Conservation (phyloP, 805 yeast genomes). For the Schwanniomyces sp. region DNA sequence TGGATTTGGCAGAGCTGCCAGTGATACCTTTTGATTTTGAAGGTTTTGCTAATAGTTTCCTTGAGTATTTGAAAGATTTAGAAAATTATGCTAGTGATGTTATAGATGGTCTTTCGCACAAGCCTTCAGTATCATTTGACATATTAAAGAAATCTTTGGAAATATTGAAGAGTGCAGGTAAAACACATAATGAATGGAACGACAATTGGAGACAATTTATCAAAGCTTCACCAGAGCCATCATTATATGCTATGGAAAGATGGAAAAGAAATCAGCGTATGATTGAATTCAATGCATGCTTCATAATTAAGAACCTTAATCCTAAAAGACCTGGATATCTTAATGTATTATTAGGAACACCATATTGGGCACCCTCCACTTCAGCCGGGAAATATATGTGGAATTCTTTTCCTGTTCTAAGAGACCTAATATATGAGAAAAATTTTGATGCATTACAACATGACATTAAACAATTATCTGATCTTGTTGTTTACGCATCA, state of each 20-base stretch:
- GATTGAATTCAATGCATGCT: conserved; percentile 51
- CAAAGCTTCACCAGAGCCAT: conserved; percentile 56
- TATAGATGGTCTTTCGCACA: conserved; percentile 12
- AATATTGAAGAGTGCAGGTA: conserved; percentile 35
- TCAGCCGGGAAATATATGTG: conserved; percentile 40
- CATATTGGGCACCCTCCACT: conserved; percentile 52
- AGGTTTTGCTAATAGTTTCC: conserved; percentile 45
- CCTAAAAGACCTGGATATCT: conserved; percentile 61
- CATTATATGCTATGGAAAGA: conserved; percentile 66
- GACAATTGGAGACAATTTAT: conserved; percentile 60
- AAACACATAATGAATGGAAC: conserved; percentile 51
- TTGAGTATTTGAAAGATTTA: conserved; percentile 47
- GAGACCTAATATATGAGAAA: conserved; percentile 59
- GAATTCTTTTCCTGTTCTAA: conserved; percentile 73
- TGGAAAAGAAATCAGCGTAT: conserved; percentile 81
- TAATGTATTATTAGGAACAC: conserved; percentile 71
- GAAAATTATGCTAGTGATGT: conserved; percentile 31
- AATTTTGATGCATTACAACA: conserved; percentile 56
- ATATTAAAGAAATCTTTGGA: conserved; percentile 23
- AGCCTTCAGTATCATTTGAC: conserved; percentile 22
- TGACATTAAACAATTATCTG: conserved; percentile 47
- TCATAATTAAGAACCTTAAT: conserved; percentile 46
- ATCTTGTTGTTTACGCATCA: conserved; percentile 17
- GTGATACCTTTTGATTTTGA: conserved; percentile 66
- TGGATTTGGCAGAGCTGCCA: conserved; percentile 75